phyloP scores from a whole-genome alignment of 2,329 filamentous ascomycete species.

The Dothistroma pini region DNA sequence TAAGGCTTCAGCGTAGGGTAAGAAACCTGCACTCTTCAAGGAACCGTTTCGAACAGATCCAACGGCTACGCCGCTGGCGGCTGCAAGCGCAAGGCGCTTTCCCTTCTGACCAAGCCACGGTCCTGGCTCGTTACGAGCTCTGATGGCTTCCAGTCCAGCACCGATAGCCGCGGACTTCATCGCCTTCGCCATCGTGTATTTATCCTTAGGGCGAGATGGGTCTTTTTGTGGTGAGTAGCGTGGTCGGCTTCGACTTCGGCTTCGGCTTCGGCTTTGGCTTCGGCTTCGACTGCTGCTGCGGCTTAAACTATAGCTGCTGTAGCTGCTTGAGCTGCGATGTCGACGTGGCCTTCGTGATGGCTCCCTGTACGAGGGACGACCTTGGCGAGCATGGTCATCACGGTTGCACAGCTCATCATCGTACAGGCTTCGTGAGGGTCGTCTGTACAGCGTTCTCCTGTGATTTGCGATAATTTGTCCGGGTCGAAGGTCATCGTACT shows the following conservation, averaged over 20 bases:
- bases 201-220: slow-evolving; percentile 5
- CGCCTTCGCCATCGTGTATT: slow-evolving; percentile 7
- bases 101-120: slow-evolving; percentile 9
- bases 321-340: slow-evolving; percentile 4
- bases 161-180: slow-evolving; percentile 7
- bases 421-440: background rate
- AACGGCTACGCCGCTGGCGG: slow-evolving; percentile 7
- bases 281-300: background rate
- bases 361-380: slow-evolving; percentile 1
- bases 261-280: slow-evolving; percentile 1
- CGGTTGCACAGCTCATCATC: background rate
- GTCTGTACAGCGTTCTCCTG: background rate
- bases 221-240: slow-evolving; percentile 8
- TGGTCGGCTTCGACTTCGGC: slow-evolving; percentile 1
- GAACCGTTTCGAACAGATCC: slow-evolving; percentile 6
- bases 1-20: slow-evolving; percentile 9
- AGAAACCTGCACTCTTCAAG: slow-evolving; percentile 1
- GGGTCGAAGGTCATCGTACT: background rate
- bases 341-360: background rate
- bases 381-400: background rate
- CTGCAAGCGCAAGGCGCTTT: slow-evolving; percentile 7
- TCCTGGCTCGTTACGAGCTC: slow-evolving; percentile 7
- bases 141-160: slow-evolving; percentile 7
- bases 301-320: background rate
- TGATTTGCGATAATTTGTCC: background rate